Evolutionary conservation across 2,329 filamentous ascomycete species (phyloP).

Genomic region (Paecilomyces niveus): DNA sequence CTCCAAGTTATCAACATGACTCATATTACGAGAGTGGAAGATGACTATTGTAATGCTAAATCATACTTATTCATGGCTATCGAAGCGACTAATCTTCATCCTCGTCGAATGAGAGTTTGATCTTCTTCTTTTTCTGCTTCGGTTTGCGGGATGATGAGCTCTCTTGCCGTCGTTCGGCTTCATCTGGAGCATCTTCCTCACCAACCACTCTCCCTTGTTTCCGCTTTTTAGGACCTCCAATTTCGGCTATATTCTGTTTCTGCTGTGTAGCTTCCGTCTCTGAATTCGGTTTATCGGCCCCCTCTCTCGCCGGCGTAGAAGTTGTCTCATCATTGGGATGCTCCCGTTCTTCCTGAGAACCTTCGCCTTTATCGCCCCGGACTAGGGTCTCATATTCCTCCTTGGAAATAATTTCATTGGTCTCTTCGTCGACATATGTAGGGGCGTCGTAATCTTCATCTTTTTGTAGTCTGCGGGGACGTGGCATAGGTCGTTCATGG

Average conservation of each 20-base stretch:
- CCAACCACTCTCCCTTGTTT: slow-evolving; percentile 36
- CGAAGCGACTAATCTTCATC: slow-evolving; percentile 10
- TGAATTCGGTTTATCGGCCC: slow-evolving; percentile 1
- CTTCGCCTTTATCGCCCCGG: slow-evolving; percentile 14
- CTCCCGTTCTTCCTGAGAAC: slow-evolving; percentile 9
- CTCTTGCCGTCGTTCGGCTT: slow-evolving; percentile 15
- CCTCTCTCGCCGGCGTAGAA: slow-evolving; percentile 1
- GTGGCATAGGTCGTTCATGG: slow-evolving; percentile 28
- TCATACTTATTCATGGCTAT: not conserved
- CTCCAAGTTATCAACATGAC: not conserved
- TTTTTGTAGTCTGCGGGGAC: slow-evolving; percentile 28
- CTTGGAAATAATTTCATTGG: slow-evolving; percentile 37
- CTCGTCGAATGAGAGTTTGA: slow-evolving; percentile 41
- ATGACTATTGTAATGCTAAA: not conserved
- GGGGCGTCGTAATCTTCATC: slow-evolving; percentile 35
- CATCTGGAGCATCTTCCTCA: slow-evolving; percentile 20
- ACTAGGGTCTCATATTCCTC: slow-evolving; percentile 36
- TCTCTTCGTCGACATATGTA: slow-evolving; percentile 38
- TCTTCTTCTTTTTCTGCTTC: slow-evolving; percentile 38
- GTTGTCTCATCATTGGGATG: slow-evolving; percentile 7
- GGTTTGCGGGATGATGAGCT: slow-evolving; percentile 22
- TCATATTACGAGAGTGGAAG: not conserved
- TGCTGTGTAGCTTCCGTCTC: slow-evolving; percentile 2
- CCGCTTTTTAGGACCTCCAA: slow-evolving; percentile 35
- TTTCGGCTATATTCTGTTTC: slow-evolving; percentile 33